Conservation (phyloP, 2,329 filamentous ascomycete species). For the Apiospora sp. region DNA sequence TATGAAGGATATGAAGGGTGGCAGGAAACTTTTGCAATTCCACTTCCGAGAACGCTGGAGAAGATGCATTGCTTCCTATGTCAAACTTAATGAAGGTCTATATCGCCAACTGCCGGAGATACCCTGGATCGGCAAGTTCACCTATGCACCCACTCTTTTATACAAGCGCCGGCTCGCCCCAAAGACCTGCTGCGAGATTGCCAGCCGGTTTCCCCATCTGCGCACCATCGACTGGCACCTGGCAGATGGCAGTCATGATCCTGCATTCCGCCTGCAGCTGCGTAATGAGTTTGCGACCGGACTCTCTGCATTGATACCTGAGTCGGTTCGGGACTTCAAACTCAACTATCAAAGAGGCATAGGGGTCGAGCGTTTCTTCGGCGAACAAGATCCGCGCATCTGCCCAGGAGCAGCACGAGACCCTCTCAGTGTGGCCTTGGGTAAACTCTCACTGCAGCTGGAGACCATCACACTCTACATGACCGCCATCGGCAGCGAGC, state of each 20-base stretch:
- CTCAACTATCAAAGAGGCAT: not conserved
- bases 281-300: not conserved
- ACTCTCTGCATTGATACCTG: not conserved
- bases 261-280: not conserved
- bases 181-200: slow-evolving; percentile 1
- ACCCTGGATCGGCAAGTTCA: not conserved
- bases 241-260: not conserved
- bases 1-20: not conserved
- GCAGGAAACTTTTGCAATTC: too few species aligned
- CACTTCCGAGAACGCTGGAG: not conserved
- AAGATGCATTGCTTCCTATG: not conserved
- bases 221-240: slow-evolving; percentile 10
- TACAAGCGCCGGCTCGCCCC: not conserved
- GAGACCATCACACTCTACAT: not conserved
- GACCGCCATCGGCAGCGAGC: not conserved
- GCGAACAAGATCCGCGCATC: not conserved
- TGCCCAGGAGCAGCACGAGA: not conserved
- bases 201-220: not conserved
- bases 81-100: not conserved
- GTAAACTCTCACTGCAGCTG: not conserved
- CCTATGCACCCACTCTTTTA: not conserved
- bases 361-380: not conserved
- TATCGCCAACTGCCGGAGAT: not conserved
- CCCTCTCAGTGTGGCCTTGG: slow-evolving; percentile 6
- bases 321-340: not conserved